phyloP scores from a whole-genome alignment of 1,139 yeast genomes.

The Hansenula lynferdii region DNA sequence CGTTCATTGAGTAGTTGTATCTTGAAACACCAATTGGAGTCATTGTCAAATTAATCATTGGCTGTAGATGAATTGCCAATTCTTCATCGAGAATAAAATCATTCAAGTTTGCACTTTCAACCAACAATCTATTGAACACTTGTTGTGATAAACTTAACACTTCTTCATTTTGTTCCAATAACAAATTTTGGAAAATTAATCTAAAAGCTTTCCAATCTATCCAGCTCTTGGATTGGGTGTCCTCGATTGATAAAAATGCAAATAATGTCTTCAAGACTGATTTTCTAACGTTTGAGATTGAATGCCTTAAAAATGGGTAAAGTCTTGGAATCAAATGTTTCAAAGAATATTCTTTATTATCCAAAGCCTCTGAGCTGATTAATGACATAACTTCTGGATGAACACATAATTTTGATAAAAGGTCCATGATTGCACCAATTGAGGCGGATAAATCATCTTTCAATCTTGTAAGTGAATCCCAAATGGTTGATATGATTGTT shows the following conservation, averaged over 20 bases:
- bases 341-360: conserved; percentile 50
- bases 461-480: conserved; percentile 82
- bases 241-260: conserved; percentile 72
- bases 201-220: conserved; percentile 68
- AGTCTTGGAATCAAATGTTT: conserved; percentile 81
- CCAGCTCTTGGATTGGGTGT: conserved; percentile 68
- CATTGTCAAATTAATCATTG: conserved; percentile 68
- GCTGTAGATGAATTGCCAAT: conserved; percentile 49
- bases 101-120: conserved; percentile 37
- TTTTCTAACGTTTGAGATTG: conserved; percentile 85
- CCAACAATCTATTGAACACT: conserved; percentile 56
- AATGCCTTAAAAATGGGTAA: conserved; percentile 90
- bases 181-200: conserved; percentile 76
- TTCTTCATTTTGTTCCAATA: conserved; percentile 81
- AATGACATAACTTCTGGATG: conserved; percentile 72
- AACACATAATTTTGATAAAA: conserved; percentile 81
- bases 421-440: conserved; percentile 94
- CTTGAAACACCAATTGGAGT: conserved; percentile 96
- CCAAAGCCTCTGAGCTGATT: conserved; percentile 55
- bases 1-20: conserved; percentile 80
- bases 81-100: conserved; percentile 40
- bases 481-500: conserved; percentile 66
- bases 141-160: conserved; percentile 61
- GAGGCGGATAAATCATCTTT: conserved; percentile 93
- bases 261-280: conserved; percentile 79